Evolutionary conservation across 352 stramenopile species (phyloP), one percentile per base, ranked within the genome.

Genomic region (Globisporangium ultimum): DNA sequence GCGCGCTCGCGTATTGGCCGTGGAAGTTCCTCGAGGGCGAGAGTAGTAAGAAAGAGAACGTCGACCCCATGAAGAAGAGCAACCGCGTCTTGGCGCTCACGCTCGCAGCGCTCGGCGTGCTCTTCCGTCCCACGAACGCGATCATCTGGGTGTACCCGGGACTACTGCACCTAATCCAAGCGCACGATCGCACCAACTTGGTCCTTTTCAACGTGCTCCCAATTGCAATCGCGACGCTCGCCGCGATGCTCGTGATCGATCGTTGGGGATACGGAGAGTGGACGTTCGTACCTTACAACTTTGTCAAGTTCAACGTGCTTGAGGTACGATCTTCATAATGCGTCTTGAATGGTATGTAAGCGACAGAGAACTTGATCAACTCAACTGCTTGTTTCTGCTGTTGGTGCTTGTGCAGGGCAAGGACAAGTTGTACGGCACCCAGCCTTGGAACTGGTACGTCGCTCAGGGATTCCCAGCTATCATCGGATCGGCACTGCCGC

Each of bases 271-370:
- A 96, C 54, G 82, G 86, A 22, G 76, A 78, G 42, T 93, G 80
- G 82, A 95, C 87, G 11, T 90, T 91, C 53, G 87, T 96, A 36
- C 85, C 84, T 9, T 71, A 78, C 38, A 96, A 96, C 63, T 96
- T 96, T 42, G 64, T 94, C 57, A 88, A 84, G 65, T 93, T 95
- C 63, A 96, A 96, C 60, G 59, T 95, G 0, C 60, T 96, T 14
- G 79, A 94, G 66, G 84, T 91, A 43, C 14, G 66, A 28, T 28
- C 24, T 28, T 28, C 24, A 5, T 5, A 2, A 28, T 28, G 24
- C 24, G 24, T 28, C 24, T 28, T 28, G 24, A 28, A 28, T 28
- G 24, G 24, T 28, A 5, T 5, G 24, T 5, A 28, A 28, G 24
- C 24, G 24, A 5, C n/a, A n/a, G 5, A 28, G 24, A 28, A 28